Percentiles rank a stretch among this genome's conserved stretches.
phyloP scores from a whole-genome alignment of 345 rosid species.

The Carallia brachiata region DNA sequence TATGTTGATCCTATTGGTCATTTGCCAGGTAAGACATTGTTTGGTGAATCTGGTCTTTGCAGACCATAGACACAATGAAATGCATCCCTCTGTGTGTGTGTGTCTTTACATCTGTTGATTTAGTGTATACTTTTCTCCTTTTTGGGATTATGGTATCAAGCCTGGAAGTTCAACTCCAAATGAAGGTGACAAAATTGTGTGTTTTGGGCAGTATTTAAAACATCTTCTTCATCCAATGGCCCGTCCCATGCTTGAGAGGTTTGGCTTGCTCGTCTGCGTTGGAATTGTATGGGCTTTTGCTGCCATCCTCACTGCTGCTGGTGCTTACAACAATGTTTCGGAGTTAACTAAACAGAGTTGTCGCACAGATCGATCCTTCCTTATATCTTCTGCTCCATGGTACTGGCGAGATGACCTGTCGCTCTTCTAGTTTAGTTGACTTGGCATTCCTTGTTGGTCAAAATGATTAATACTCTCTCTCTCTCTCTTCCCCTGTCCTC shows the following conservation, averaged over 20 bases:
- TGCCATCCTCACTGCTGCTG: slow-evolving; percentile 83
- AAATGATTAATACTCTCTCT: background rate
- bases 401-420: slow-evolving; percentile 25
- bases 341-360: slow-evolving; percentile 65
- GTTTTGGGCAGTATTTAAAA: slow-evolving; percentile 63
- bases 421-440: slow-evolving; percentile 13
- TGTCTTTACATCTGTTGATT: too few species aligned
- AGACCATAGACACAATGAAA: too few species aligned
- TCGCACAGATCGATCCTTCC: slow-evolving; percentile 68
- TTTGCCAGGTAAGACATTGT: slow-evolving; percentile 54
- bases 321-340: slow-evolving; percentile 82
- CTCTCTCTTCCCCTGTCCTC: too few species aligned
- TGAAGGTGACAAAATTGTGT: slow-evolving; percentile 8
- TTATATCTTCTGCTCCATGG: slow-evolving; percentile 87
- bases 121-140: background rate
- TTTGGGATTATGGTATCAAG: background rate
- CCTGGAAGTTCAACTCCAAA: background rate
- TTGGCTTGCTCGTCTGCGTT: slow-evolving; percentile 74
- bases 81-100: too few species aligned
- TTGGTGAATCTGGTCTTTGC: background rate
- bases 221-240: slow-evolving; percentile 24
- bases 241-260: slow-evolving; percentile 63
- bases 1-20: slow-evolving; percentile 72
- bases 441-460: slow-evolving; percentile 1
- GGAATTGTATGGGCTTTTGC: slow-evolving; percentile 91